Evolutionary conservation across 495 filamentous ascomycete species (phyloP).

Genomic region (Diplogelasinospora grovesii): DNA sequence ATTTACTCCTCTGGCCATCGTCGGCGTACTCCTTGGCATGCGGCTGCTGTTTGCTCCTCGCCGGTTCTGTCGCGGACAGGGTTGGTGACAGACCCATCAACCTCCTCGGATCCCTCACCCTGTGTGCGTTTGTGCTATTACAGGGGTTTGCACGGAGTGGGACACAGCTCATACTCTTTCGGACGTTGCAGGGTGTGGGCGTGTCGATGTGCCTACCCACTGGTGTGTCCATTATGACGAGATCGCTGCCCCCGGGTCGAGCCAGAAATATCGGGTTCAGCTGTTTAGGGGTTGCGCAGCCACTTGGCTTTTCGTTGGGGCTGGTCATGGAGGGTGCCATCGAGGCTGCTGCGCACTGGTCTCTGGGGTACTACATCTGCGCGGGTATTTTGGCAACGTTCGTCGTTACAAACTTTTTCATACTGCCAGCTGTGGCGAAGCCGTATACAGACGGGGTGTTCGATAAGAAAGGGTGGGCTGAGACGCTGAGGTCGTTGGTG

Average conservation of each 20-base stretch:
- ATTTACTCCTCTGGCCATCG: constrained; percentile 41
- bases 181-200: constrained; percentile 44
- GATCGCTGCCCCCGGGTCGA: constrained; percentile 22
- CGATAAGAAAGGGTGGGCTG: too few relatives aligned
- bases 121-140: constrained; percentile 36
- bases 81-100: constrained; percentile 41
- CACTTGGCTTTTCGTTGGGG: constrained; percentile 48
- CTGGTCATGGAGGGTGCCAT: constrained; percentile 48
- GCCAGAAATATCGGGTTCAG: constrained; percentile 48
- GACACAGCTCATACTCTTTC: constrained; percentile 46
- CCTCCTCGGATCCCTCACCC: constrained; percentile 37
- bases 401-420: constrained; percentile 1
- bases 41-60: constrained; percentile 41
- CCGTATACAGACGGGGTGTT: too few relatives aligned
- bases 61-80: constrained; percentile 47
- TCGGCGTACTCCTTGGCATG: constrained; percentile 39
- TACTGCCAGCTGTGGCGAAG: too few relatives aligned
- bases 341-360: too few relatives aligned
- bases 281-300: constrained; percentile 41
- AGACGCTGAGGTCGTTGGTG: too few relatives aligned
- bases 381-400: too few relatives aligned
- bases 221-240: constrained; percentile 42
- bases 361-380: too few relatives aligned
- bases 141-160: constrained; percentile 37
- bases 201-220: constrained; percentile 46